phyloP scores from a whole-genome alignment of 202 grass and related monocot genomes.

The Sporobolus alterniflorus region DNA sequence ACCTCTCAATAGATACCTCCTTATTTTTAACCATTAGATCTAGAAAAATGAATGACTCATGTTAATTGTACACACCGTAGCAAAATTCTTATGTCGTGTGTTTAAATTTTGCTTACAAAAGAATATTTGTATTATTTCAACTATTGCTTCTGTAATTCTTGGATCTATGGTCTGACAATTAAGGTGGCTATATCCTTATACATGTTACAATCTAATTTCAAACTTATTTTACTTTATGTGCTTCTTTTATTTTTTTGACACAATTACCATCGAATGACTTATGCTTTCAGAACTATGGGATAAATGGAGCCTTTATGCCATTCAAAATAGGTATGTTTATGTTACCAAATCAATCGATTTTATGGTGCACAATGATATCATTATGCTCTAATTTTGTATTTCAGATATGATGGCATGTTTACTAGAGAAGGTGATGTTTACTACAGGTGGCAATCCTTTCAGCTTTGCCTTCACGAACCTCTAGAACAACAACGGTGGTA shows the following conservation, averaged over 20 bases:
- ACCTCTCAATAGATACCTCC: too few relatives aligned
- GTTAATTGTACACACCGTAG: too few relatives aligned
- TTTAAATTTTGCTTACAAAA: constrained; percentile 5
- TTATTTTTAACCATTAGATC: too few relatives aligned
- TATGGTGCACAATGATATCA: too few relatives aligned
- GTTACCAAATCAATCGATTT: too few relatives aligned
- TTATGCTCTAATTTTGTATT: too few relatives aligned
- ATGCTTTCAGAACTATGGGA: constrained; percentile 74
- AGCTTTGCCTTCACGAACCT: constrained; percentile 43
- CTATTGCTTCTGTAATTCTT: constrained; percentile 24
- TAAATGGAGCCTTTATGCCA: too few relatives aligned
- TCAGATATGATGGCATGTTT: too few relatives aligned
- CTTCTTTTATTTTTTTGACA: background rate
- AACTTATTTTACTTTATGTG: constrained; percentile 2
- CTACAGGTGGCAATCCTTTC: constrained; percentile 23
- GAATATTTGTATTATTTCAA: constrained; percentile 15
- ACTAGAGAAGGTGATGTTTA: too few relatives aligned
- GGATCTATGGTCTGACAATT: constrained; percentile 37
- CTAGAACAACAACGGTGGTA: constrained; percentile 4
- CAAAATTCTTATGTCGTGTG: too few relatives aligned
- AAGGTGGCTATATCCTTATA: constrained; percentile 97
- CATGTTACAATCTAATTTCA: constrained; percentile 56
- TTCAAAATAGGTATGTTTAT: too few relatives aligned
- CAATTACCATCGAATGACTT: constrained; percentile 28
- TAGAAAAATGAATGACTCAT: too few relatives aligned